Evolutionary conservation across 495 filamentous ascomycete genomes (phyloP).

Genomic region (Xylaria intraflava): DNA sequence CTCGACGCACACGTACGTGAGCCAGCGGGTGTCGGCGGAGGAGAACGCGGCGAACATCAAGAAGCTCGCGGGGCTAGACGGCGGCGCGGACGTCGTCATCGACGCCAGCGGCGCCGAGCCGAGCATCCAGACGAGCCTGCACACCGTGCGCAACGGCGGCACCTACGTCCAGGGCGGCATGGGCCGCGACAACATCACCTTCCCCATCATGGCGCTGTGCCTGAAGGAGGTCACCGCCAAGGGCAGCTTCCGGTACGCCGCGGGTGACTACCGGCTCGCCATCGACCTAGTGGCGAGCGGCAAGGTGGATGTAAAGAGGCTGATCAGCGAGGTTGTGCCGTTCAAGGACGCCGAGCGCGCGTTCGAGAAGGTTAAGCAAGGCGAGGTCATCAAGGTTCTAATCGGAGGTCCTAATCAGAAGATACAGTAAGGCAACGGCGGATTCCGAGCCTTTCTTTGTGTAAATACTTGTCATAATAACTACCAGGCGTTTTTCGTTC

Average conservation of each 20-base stretch:
- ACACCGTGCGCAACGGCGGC: conserved; percentile 64
- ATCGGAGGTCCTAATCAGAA: conserved; percentile 65
- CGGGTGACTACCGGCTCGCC: conserved; percentile 73
- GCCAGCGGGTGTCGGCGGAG: conserved; percentile 49
- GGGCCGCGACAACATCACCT: conserved; percentile 67
- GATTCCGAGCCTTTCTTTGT: too few species aligned
- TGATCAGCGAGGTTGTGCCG: conserved; percentile 62
- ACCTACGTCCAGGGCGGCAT: conserved; percentile 82
- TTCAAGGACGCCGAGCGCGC: conserved; percentile 71
- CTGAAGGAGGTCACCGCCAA: conserved; percentile 75
- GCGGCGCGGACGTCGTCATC: conserved; percentile 70
- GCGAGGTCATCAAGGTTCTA: conserved; percentile 77
- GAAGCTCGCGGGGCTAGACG: conserved; percentile 36
- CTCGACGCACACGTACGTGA: conserved; percentile 59
- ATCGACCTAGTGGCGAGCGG: conserved; percentile 59
- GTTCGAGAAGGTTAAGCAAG: conserved; percentile 68
- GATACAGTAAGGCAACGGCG: conserved; percentile 17
- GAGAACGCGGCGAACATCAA: conserved; percentile 59
- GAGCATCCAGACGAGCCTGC: conserved; percentile 66
- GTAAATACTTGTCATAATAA: too few species aligned
- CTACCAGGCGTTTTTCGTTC: neutral
- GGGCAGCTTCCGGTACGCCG: conserved; percentile 77
- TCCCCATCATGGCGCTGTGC: conserved; percentile 76
- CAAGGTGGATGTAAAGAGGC: conserved; percentile 60
- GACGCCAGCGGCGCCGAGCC: conserved; percentile 78